These are phyloP conservation scores for Pistacia atlantica DNA, from an alignment of 345 rosid genomes.

Conservation along the genomic window DNA sequence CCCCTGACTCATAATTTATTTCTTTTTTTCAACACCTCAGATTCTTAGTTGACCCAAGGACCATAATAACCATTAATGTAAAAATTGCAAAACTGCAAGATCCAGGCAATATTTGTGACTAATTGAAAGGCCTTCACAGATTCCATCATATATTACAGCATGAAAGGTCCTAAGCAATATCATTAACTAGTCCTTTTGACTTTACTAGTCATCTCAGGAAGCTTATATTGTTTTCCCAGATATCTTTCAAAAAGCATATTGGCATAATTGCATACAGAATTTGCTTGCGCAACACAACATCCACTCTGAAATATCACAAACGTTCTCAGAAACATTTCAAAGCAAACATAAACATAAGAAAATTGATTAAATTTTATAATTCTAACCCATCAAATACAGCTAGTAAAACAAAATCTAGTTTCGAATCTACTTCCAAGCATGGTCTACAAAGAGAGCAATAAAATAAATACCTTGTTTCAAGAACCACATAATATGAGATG, in stretches of 20 bases:
- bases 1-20: no score
- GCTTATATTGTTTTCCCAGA: background rate
- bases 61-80: no score
- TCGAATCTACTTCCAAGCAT: background rate
- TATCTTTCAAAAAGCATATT: background rate
- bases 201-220: background rate
- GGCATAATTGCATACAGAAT: background rate
- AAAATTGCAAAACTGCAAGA: no score
- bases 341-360: slow-evolving; percentile 5
- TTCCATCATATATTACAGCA: background rate
- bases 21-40: no score
- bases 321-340: background rate
- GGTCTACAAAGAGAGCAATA: background rate
- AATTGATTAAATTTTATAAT: background rate
- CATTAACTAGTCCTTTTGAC: background rate
- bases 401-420: background rate
- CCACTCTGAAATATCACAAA: background rate
- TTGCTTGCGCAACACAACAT: background rate
- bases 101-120: background rate
- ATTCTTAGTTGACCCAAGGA: no score
- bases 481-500: background rate
- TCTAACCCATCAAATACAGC: background rate
- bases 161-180: background rate
- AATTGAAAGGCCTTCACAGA: background rate
- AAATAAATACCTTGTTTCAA: background rate